phyloP scores from a whole-genome alignment of 2,329 filamentous ascomycete species.

The Alternaria sp. region DNA sequence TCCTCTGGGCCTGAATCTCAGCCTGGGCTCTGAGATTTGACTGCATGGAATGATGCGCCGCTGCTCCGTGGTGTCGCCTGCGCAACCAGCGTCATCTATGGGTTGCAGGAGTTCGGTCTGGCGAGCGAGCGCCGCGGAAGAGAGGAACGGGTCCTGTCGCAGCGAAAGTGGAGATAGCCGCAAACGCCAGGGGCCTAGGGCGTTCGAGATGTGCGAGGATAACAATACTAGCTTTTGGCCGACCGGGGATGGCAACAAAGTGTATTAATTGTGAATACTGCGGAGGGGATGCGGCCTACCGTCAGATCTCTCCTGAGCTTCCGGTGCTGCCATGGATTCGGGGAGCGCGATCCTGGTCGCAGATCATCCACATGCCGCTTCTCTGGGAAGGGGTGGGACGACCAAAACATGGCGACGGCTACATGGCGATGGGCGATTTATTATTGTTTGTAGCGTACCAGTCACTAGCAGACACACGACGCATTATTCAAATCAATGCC shows the following conservation, averaged over 20 bases:
- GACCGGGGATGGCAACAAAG: slow-evolving; percentile 4
- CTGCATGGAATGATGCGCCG: slow-evolving; percentile 53
- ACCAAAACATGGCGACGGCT: neutral
- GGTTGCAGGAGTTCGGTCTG: slow-evolving; percentile 20
- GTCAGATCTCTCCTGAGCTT: slow-evolving; percentile 27
- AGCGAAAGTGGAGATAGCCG: slow-evolving; percentile 19
- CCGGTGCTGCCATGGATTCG: slow-evolving; percentile 20
- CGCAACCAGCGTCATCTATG: slow-evolving; percentile 50
- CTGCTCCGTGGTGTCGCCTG: slow-evolving; percentile 38
- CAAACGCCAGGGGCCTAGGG: slow-evolving; percentile 37
- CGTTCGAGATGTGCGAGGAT: slow-evolving; percentile 16
- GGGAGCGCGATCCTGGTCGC: slow-evolving; percentile 26
- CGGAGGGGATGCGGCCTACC: slow-evolving; percentile 8
- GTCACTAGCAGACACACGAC: neutral
- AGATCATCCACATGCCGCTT: slow-evolving; percentile 31
- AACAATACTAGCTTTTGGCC: slow-evolving; percentile 13
- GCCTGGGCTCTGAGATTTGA: slow-evolving; percentile 60
- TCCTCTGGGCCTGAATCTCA: slow-evolving; percentile 67
- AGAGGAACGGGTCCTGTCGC: slow-evolving; percentile 19
- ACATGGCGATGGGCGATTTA: neutral
- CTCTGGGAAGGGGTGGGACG: slow-evolving; percentile 7
- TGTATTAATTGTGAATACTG: slow-evolving; percentile 18
- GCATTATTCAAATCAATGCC: neutral
- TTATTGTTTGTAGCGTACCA: neutral
- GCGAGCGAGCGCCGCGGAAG: slow-evolving; percentile 36